phyloP scores from a whole-genome alignment of 164 flowering plant species.

The Echeveria elegans region DNA sequence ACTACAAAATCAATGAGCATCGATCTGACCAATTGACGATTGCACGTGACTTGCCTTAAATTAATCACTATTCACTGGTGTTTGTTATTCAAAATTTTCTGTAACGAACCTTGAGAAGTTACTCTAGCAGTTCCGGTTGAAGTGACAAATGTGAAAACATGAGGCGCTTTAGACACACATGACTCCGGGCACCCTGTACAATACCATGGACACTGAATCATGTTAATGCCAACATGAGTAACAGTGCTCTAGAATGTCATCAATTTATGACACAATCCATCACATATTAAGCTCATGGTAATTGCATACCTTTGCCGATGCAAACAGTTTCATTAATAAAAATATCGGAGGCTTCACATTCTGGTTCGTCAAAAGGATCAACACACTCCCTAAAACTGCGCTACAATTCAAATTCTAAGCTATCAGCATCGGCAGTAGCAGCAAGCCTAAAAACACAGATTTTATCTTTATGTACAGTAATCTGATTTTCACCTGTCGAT shows the following conservation, averaged over 20 bases:
- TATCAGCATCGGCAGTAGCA: too few relatives aligned
- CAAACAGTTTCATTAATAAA: slow-evolving; percentile 80
- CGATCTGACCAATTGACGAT: background rate
- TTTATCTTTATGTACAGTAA: background rate
- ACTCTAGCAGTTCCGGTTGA: slow-evolving; percentile 65
- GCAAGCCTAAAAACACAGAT: background rate
- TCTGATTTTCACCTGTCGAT: slow-evolving; percentile 23
- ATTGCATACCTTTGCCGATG: slow-evolving; percentile 78
- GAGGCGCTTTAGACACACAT: slow-evolving; percentile 71
- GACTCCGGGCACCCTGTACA: slow-evolving; percentile 76
- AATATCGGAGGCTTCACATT: slow-evolving; percentile 81
- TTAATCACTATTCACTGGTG: background rate
- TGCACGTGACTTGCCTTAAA: background rate
- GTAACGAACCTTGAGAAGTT: slow-evolving; percentile 59
- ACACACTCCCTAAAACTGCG: slow-evolving; percentile 50
- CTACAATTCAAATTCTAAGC: background rate
- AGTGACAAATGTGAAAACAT: slow-evolving; percentile 50
- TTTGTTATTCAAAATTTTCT: background rate
- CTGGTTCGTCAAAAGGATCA: slow-evolving; percentile 93
- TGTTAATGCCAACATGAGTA: background rate
- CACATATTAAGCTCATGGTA: background rate
- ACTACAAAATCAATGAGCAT: too few relatives aligned
- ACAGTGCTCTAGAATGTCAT: background rate
- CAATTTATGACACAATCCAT: background rate
- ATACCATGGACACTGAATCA: background rate